Evolutionary conservation across 2,329 filamentous ascomycete species (phyloP).

Genomic region (Atkinsonella hypoxylon): DNA sequence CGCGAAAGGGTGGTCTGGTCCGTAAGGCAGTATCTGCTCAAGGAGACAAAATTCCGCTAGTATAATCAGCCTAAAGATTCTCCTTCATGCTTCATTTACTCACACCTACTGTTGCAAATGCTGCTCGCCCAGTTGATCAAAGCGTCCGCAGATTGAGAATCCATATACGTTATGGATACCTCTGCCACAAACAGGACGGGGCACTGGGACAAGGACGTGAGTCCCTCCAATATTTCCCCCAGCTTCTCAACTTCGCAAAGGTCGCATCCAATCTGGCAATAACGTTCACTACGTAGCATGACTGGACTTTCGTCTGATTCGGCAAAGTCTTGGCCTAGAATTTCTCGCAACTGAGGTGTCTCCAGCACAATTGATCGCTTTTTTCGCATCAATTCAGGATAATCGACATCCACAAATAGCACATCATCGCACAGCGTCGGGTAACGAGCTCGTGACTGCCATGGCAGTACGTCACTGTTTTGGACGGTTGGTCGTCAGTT

Average conservation of each 20-base stretch:
- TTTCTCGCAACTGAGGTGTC: conserved; percentile 41
- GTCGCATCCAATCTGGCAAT: conserved; percentile 73
- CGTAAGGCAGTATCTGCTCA: conserved; percentile 76
- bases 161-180: conserved; percentile 87
- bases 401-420: conserved; percentile 77
- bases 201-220: conserved; percentile 45
- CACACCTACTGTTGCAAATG: conserved; percentile 50
- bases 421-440: conserved; percentile 42
- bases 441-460: conserved; percentile 65
- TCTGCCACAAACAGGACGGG: conserved; percentile 74
- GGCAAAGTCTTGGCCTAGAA: conserved; percentile 19
- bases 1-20: conserved; percentile 70
- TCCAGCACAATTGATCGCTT: conserved; percentile 58
- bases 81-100: neutral
- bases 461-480: conserved; percentile 70
- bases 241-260: conserved; percentile 55
- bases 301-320: conserved; percentile 32
- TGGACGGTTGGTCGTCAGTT: neutral
- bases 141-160: conserved; percentile 56
- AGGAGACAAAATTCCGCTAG: conserved; percentile 71
- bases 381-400: conserved; percentile 63
- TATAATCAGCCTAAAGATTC: conserved; percentile 1
- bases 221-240: conserved; percentile 42
- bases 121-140: conserved; percentile 68
- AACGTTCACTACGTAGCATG: conserved; percentile 54